phyloP scores from a whole-genome alignment of 1,284 basidiomycete genomes.

The Puccinia triticina region DNA sequence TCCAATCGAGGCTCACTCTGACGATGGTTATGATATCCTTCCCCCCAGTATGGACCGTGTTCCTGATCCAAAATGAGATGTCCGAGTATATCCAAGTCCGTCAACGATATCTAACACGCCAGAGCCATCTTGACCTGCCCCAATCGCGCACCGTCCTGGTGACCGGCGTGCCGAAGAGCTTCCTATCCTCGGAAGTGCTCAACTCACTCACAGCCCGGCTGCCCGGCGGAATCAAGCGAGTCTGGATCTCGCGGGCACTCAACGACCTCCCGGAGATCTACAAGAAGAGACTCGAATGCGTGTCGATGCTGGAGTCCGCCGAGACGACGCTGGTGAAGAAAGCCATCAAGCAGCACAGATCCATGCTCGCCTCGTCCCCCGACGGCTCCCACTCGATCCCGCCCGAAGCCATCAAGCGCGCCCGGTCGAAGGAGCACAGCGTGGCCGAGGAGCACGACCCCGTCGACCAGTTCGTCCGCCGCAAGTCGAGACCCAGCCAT shows the following conservation, averaged over 20 bases:
- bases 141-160: slow-evolving; percentile 87
- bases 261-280: slow-evolving; percentile 81
- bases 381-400: background rate
- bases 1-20: slow-evolving; percentile 6
- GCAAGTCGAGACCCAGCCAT: slow-evolving; percentile 75
- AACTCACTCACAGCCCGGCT: slow-evolving; percentile 70
- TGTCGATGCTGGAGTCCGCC: slow-evolving; percentile 78
- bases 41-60: slow-evolving; percentile 81
- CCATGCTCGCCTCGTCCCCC: slow-evolving; percentile 49
- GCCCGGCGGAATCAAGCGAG: slow-evolving; percentile 79
- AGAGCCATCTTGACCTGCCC: slow-evolving; percentile 70
- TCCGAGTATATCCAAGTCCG: slow-evolving; percentile 76
- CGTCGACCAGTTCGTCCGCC: slow-evolving; percentile 67
- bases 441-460: slow-evolving; percentile 40
- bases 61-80: slow-evolving; percentile 80
- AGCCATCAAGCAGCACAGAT: slow-evolving; percentile 67
- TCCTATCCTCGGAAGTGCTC: slow-evolving; percentile 64
- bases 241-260: slow-evolving; percentile 83
- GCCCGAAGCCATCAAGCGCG: background rate
- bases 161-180: slow-evolving; percentile 81
- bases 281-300: slow-evolving; percentile 74
- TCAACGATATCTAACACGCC: slow-evolving; percentile 79
- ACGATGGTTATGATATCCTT: background rate
- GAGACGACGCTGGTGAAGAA: slow-evolving; percentile 75
- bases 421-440: background rate